Base-by-base conservation (phyloP, 2,329 filamentous ascomycete species). In the Penicillium sp. region DNA sequence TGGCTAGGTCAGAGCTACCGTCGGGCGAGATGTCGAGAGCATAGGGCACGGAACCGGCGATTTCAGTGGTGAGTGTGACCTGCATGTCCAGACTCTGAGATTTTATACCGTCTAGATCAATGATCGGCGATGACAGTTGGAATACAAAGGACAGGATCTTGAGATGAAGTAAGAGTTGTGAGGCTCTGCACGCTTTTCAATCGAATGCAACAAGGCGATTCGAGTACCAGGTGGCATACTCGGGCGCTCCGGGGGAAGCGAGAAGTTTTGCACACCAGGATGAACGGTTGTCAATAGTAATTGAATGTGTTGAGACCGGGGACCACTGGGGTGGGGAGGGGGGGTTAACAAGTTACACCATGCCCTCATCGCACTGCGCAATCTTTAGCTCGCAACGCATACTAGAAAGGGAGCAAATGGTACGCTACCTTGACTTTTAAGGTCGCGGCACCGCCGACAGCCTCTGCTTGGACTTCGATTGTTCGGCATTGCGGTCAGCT, bases 131-230 rank as follows among this genome's bases (percentile, higher is more conserved):
- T 12, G 35, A 5, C 12, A 43, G 45, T 37, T 37, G 34, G 3
- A 31, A 37, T 17, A 62, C n/a, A 8, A 56, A 60, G 0, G 54
- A 49, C 0, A 62, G 25, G 11, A 64, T 59, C 3, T 50, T 28
- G 4, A 60, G 22, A 35, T 61, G 53, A 3, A 64, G 54, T 42
- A 35, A 51, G 14, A 64, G 54, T 14, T 59, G 57, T 17, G 48
- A 54, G 25, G 62, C 51, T 12, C 59, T 51, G 38, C 53, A 64
- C 37, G 52, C 45, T 20, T 58, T 64, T 59, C 57, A 62, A 41
- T 62, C 60, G 41, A 54, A 57, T 17, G 48, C 59, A 7, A 57
- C 52, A 2, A 60, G 12, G 6, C 35, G 31, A 25, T 52, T 57
- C 4, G 51, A 25, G 25, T 58, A 60, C 1, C 37, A n/a, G 14